Conservation (phyloP, 352 stramenopile species). For the Pseudoperonospora humuli region DNA sequence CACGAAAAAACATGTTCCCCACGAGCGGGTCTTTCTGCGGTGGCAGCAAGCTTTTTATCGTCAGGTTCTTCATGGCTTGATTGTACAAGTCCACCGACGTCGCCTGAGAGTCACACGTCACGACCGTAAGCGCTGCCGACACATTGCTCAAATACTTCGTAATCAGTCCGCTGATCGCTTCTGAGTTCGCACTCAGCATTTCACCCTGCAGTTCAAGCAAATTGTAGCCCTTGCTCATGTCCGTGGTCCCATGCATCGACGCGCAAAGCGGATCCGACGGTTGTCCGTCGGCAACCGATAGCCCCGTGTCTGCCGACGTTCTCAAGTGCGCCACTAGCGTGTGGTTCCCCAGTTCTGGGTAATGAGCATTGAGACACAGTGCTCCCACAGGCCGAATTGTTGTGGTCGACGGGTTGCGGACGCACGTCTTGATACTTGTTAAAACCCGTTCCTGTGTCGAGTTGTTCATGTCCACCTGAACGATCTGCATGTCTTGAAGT, state of each 20-base stretch:
- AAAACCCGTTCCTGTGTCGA: constrained; percentile 56
- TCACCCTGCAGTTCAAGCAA: constrained; percentile 55
- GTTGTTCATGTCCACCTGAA: constrained; percentile 45
- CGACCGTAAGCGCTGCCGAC: constrained; percentile 44
- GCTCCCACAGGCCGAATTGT: constrained; percentile 56
- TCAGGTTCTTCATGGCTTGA: constrained; percentile 57
- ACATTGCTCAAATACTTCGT: constrained; percentile 66
- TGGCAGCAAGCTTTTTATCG: constrained; percentile 51
- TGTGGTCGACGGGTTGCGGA: constrained; percentile 74
- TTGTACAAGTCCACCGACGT: constrained; percentile 68
- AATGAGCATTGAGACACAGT: constrained; percentile 58
- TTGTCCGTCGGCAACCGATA: constrained; percentile 36
- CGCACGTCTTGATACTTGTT: constrained; percentile 65
- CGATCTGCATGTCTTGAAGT: constrained; percentile 57
- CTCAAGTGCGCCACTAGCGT: constrained; percentile 54
- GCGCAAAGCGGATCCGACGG: constrained; percentile 55
- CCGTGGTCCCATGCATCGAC: constrained; percentile 10
- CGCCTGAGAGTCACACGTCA: constrained; percentile 49
- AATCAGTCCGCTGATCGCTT: constrained; percentile 67
- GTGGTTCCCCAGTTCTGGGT: constrained; percentile 23
- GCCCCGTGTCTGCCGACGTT: constrained; percentile 26
- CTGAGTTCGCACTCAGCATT: constrained; percentile 53
- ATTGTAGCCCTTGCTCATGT: constrained; percentile 56
- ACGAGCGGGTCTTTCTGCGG: constrained; percentile 55
- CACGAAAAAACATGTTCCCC: constrained; percentile 55